Evolutionary conservation across 2,329 filamentous ascomycete species (phyloP).

Genomic region (Penicillium sclerotiorum): DNA sequence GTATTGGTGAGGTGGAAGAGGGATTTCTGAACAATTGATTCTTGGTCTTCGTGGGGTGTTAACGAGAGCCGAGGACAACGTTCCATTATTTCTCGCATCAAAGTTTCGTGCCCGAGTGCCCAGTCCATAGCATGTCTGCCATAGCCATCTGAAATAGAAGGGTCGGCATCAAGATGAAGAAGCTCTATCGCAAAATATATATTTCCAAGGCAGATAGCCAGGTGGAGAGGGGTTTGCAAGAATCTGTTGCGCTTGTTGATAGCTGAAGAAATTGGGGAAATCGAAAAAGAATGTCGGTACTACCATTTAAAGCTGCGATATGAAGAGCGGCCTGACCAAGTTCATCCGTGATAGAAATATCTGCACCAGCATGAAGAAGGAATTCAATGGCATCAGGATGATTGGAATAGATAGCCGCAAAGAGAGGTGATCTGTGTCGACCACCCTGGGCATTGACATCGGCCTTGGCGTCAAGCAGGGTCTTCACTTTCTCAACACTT

Average conservation of each 20-base stretch:
- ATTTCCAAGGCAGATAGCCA: conserved; percentile 2
- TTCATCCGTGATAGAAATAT: background rate
- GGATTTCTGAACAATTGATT: background rate
- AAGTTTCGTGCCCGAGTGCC: background rate
- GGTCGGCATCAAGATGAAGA: conserved; percentile 6
- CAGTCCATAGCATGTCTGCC: conserved; percentile 7
- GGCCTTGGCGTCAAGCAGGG: background rate
- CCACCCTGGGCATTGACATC: background rate
- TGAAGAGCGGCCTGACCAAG: background rate
- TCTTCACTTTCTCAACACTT: background rate
- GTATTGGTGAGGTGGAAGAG: background rate
- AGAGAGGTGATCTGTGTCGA: background rate
- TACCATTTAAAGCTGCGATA: background rate
- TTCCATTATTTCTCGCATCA: background rate
- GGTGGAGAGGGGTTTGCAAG: conserved; percentile 2
- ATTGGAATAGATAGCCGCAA: background rate
- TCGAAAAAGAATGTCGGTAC: background rate
- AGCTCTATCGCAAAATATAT: conserved; percentile 1
- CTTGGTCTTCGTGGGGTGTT: background rate
- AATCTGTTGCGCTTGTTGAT: conserved; percentile 1
- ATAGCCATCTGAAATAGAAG: conserved; percentile 6
- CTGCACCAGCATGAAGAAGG: conserved; percentile 2
- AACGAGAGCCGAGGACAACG: background rate
- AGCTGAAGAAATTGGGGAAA: background rate
- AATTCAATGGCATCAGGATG: background rate